Conservation (phyloP, 257 asterid species). For the Phtheirospermum japonicum region DNA sequence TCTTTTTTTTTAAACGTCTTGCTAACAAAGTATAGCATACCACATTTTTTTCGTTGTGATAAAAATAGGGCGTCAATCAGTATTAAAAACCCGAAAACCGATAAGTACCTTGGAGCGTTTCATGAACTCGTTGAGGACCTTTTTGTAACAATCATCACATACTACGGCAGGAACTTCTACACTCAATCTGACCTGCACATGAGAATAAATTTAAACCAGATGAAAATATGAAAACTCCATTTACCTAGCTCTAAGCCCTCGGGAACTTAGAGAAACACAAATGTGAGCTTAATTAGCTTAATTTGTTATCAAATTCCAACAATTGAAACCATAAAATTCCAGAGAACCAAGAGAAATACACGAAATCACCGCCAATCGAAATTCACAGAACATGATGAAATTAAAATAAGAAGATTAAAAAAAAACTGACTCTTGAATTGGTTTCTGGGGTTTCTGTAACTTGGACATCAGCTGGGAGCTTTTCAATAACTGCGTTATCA, state of each 20-base stretch:
- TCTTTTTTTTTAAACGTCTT: no score
- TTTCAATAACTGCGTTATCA: constrained; percentile 41
- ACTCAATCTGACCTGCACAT: constrained; percentile 62
- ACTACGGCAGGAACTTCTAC: constrained; percentile 85
- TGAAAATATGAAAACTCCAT: not conserved
- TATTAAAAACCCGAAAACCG: not conserved
- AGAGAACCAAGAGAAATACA: not conserved
- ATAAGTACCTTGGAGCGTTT: constrained; percentile 63
- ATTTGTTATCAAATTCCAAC: not conserved
- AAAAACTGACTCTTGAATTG: constrained; percentile 63
- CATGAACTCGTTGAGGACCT: constrained; percentile 62
- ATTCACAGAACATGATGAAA: constrained; percentile 11
- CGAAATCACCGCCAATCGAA: not conserved
- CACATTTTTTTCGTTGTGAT: not conserved
- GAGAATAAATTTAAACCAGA: constrained; percentile 1
- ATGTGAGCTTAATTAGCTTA: not conserved
- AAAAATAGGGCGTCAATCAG: constrained; percentile 12
- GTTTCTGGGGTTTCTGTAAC: constrained; percentile 70
- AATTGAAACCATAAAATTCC: not conserved
- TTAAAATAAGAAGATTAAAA: not conserved
- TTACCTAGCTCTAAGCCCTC: not conserved
- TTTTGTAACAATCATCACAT: constrained; percentile 73
- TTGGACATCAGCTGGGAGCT: constrained; percentile 76
- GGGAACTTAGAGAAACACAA: not conserved
- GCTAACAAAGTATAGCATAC: not conserved